Base-by-base conservation (phyloP, 495 filamentous ascomycete genomes). In the Penicillium pulvis region DNA sequence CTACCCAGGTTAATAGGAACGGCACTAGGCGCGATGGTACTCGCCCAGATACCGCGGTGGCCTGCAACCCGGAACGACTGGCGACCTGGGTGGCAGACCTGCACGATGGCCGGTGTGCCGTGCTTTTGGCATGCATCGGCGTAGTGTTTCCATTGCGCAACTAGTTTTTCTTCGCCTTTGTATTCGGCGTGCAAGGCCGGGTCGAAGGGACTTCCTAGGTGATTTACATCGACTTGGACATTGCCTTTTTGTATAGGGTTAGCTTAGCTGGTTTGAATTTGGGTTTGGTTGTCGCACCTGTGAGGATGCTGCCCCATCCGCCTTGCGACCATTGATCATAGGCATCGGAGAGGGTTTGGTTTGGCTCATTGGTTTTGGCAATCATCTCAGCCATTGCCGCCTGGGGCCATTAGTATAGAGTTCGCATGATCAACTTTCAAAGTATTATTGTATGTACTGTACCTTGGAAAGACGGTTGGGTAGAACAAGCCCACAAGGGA, bases 11-110 rank as follows among this genome's bases (percentile, higher is more conserved):
- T 57, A 3, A 83, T 48, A 0, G 74, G 74, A 20, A 83, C 69
- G 1, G 75, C 70, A 47, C 75, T 80, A 2, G 80, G 78, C 5
- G 79, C 80, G 31, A 85, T 68, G 0, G 78, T 71, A 26, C 75
- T 68, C 0, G 67, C 71, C 31, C 81, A 78, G 30, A 83, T 56
- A 0, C 77, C 68, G 20, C 82, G 71, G 7, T 66, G 61, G 1
- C 84, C 83, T 0, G 78, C 73, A 6, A 70, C 65, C 1, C 73
- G 66, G 7, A 76, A 74, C 0, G 79, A 82, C 58, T 87, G 85
- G 1, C 84, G 75, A 3, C 84, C 84, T 0, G 84, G 81, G 54
- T 88, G 85, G 62, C 75, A 79, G 54, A 87, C 62, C 59, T 88
- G 84, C 2, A 84, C 75, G 30, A 87, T 71, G 10, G 73, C 61